Percentiles rank a stretch among this genome's conserved stretches.
Conservation (phyloP, 140 eudicot genomes). For the Flaveria floridana region DNA sequence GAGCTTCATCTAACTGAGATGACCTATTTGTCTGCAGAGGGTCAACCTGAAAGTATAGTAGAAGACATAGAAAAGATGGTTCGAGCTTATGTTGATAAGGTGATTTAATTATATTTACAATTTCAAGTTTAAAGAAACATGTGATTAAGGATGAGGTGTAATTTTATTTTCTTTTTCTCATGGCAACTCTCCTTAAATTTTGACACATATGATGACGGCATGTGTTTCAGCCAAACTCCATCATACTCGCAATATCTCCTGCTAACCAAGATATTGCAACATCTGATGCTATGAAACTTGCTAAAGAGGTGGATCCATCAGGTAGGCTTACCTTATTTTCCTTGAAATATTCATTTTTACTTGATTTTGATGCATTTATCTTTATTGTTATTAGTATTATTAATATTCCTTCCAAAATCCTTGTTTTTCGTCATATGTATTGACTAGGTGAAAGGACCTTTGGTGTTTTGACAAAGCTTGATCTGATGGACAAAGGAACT, state of each 20-base stretch:
- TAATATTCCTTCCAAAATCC: neutral
- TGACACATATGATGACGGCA: neutral
- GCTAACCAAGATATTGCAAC: constrained; percentile 99
- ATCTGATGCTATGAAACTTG: constrained; percentile 94
- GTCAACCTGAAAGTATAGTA: constrained; percentile 88
- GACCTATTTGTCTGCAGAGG: constrained; percentile 54
- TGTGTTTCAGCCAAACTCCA: constrained; percentile 72
- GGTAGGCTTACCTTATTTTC: constrained; percentile 42
- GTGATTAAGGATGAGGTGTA: neutral
- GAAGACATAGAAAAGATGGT: constrained; percentile 95
- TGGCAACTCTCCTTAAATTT: neutral
- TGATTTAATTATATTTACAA: constrained; percentile 16
- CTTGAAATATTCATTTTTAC: neutral
- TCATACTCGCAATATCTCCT: constrained; percentile 97
- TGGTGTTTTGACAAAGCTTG: constrained; percentile 93
- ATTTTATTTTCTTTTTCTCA: neutral
- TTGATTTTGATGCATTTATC: neutral
- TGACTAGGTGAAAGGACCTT: constrained; percentile 88
- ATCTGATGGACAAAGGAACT: constrained; percentile 98
- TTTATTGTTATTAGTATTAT: neutral
- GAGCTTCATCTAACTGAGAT: constrained; percentile 20
- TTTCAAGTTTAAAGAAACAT: neutral
- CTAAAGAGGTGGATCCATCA: constrained; percentile 86
- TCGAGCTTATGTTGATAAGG: constrained; percentile 92
- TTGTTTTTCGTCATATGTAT: constrained; percentile 19